Conservation (phyloP, 2,329 filamentous ascomycete genomes). For the Colletotrichum sp. region DNA sequence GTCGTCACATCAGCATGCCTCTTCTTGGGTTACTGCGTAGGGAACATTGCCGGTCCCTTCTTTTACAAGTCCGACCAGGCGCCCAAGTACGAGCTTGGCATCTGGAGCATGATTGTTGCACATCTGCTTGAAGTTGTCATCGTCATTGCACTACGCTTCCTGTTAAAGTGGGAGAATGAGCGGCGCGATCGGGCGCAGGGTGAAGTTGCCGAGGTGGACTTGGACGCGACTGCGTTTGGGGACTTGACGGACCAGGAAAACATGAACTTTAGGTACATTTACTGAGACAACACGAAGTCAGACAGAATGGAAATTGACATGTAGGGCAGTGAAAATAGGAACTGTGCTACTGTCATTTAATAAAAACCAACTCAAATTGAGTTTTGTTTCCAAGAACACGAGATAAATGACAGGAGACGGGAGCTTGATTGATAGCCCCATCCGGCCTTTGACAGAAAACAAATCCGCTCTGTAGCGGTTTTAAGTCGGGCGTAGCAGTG, state of each 20-base stretch:
- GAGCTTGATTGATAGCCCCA: neutral
- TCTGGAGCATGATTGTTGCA: neutral
- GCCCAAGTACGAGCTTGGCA: neutral
- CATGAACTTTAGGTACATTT: neutral
- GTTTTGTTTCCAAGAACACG: neutral
- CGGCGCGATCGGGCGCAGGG: neutral
- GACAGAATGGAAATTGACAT: no score
- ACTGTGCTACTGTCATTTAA: neutral
- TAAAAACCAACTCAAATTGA: neutral
- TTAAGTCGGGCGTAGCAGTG: neutral
- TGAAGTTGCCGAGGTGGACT: neutral
- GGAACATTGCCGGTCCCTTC: neutral
- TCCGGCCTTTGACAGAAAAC: neutral
- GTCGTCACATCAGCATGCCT: neutral
- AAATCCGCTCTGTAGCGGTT: neutral
- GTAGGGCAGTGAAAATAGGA: no score
- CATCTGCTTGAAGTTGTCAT: neutral
- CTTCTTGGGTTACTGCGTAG: neutral
- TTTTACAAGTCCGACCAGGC: neutral
- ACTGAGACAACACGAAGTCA: neutral
- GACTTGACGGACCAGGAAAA: neutral
- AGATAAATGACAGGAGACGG: neutral
- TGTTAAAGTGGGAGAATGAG: neutral
- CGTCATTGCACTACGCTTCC: neutral
- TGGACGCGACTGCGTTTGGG: neutral